Percentiles rank a stretch among this genome's conserved stretches.
phyloP scores from a whole-genome alignment of 345 rosid species.

The Populus tremula region DNA sequence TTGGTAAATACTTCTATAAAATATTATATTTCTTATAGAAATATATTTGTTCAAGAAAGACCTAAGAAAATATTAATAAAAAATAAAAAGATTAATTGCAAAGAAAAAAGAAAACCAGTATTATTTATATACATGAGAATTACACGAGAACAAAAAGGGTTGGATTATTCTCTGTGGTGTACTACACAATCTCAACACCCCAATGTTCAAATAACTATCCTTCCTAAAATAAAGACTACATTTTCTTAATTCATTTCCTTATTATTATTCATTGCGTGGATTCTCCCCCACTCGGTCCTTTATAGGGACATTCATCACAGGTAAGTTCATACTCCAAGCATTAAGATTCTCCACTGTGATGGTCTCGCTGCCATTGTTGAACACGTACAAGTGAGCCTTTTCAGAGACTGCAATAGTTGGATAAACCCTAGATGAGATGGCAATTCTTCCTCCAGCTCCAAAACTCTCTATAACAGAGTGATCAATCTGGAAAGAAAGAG shows the following conservation, averaged over 20 bases:
- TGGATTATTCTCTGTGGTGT: no score
- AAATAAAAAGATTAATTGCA: no score
- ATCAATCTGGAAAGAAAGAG: constrained; percentile 45
- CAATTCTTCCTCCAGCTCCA: constrained; percentile 64
- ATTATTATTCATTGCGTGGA: neutral
- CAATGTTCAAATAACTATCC: no score
- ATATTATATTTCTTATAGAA: no score
- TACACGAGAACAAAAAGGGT: no score
- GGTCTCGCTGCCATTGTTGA: constrained; percentile 64
- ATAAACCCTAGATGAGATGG: constrained; percentile 75
- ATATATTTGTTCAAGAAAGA: no score
- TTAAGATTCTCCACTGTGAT: constrained; percentile 49
- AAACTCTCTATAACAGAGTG: constrained; percentile 77
- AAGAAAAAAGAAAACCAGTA: no score
- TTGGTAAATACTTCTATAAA: no score
- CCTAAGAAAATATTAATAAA: no score
- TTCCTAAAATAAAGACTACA: neutral
- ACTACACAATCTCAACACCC: no score
- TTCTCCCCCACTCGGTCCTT: neutral
- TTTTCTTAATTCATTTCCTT: neutral
- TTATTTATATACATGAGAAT: no score
- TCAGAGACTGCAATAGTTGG: constrained; percentile 49
- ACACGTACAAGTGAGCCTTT: constrained; percentile 58
- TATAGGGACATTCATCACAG: constrained; percentile 32
- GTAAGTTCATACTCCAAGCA: constrained; percentile 80